These are phyloP conservation scores for Fusarium pininemorale DNA, from an alignment of 2,329 filamentous ascomycete species.

Conservation along the genomic window DNA sequence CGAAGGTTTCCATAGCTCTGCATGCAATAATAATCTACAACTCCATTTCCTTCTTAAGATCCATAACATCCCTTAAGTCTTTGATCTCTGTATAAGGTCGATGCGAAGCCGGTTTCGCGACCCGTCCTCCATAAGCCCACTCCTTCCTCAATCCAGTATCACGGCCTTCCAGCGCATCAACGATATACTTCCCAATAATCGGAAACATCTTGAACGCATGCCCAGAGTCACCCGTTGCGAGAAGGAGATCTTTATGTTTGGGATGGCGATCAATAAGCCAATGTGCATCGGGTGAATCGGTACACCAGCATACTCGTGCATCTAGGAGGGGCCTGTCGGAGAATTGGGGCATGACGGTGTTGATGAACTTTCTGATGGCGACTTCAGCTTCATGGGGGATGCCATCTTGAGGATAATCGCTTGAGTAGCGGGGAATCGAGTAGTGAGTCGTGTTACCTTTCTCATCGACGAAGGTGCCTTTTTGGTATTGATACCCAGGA, in stretches of 20 bases:
- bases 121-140: background rate
- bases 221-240: background rate
- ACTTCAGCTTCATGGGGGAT: background rate
- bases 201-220: conserved; percentile 16
- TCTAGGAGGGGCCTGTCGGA: background rate
- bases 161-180: background rate
- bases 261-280: conserved; percentile 6
- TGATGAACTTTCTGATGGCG: background rate
- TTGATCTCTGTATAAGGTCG: background rate
- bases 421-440: conserved; percentile 2
- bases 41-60: accelerated
- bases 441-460: background rate
- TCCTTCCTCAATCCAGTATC: background rate
- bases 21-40: no score
- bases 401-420: background rate
- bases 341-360: conserved; percentile 3
- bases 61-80: background rate
- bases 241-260: background rate
- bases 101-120: background rate
- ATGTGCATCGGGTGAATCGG: conserved; percentile 1
- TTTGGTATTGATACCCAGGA: background rate
- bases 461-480: background rate
- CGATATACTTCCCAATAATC: background rate
- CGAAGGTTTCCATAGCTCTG: no score
- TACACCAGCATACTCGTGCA: background rate